phyloP scores from a whole-genome alignment of 2,329 filamentous ascomycete species.

The Dactylella cylindrospora region DNA sequence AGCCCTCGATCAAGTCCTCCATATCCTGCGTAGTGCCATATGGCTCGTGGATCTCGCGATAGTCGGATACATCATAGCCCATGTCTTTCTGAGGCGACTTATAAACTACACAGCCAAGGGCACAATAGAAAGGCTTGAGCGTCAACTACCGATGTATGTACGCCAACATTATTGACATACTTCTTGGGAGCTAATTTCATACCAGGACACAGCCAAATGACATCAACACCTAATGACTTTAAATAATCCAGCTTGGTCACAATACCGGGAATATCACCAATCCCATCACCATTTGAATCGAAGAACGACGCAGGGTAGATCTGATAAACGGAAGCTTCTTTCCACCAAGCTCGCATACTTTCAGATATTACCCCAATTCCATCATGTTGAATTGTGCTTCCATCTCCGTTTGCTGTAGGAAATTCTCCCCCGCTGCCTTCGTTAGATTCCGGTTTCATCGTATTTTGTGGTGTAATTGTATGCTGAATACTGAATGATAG shows the following conservation, averaged over 20 bases:
- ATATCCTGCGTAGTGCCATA: constrained; percentile 71
- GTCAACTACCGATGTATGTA: not conserved
- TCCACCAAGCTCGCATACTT: too few species aligned
- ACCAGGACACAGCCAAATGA: constrained; percentile 66
- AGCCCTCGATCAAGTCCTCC: constrained; percentile 62
- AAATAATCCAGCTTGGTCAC: constrained; percentile 62
- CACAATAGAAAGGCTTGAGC: too few species aligned
- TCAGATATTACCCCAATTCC: too few species aligned
- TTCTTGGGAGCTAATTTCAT: not conserved
- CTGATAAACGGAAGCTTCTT: constrained; percentile 63
- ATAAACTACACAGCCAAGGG: too few species aligned
- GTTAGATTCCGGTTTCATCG: too few species aligned
- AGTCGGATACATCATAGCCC: constrained; percentile 66
- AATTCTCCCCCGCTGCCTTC: too few species aligned
- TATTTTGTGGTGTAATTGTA: too few species aligned
- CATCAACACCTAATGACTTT: constrained; percentile 62
- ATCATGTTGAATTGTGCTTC: too few species aligned
- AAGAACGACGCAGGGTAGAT: constrained; percentile 66
- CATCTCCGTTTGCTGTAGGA: too few species aligned
- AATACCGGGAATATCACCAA: constrained; percentile 62
- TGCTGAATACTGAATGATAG: too few species aligned
- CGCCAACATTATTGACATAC: not conserved
- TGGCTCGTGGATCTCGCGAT: constrained; percentile 64
- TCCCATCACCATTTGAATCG: constrained; percentile 61
- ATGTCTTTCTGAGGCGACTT: constrained; percentile 67